A percentile compares a stretch with the other conserved stretches of the same genome.
Evolutionary conservation across 2,329 filamentous ascomycete species (phyloP).

Genomic region (Aureobasidium pullulans): DNA sequence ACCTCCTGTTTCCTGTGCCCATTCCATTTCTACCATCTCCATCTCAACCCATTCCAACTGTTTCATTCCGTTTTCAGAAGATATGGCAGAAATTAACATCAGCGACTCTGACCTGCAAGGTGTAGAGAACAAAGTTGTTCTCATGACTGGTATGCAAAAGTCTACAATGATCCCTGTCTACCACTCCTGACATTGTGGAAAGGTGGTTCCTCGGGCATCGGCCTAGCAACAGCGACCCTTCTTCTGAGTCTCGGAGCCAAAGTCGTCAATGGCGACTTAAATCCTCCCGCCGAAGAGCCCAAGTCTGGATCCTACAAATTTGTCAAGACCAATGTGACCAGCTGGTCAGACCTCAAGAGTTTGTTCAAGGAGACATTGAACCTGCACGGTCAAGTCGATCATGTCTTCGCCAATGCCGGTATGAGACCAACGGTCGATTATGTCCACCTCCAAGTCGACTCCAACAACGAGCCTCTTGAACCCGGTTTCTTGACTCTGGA

Average conservation of each 20-base stretch:
- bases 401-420: slow-evolving; percentile 39
- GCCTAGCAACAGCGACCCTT: slow-evolving; percentile 47
- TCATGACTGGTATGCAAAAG: background rate
- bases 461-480: slow-evolving; percentile 21
- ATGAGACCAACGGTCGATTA: slow-evolving; percentile 38
- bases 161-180: slow-evolving; percentile 13
- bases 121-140: background rate
- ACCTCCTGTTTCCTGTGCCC: background rate
- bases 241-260: slow-evolving; percentile 47
- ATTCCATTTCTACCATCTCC: background rate
- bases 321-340: slow-evolving; percentile 27
- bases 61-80: background rate
- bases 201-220: slow-evolving; percentile 53
- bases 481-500: slow-evolving; percentile 32
- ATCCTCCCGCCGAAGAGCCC: slow-evolving; percentile 29
- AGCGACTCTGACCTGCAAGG: slow-evolving; percentile 44
- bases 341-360: slow-evolving; percentile 44
- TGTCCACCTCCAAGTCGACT: slow-evolving; percentile 30
- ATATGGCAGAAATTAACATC: slow-evolving; percentile 8
- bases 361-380: slow-evolving; percentile 46
- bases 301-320: slow-evolving; percentile 19
- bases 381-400: slow-evolving; percentile 35
- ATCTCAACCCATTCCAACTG: background rate
- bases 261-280: slow-evolving; percentile 50
- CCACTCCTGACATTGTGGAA: slow-evolving; percentile 23